Evolutionary conservation across 768 basidiomycete genomes (phyloP), one percentile per base, ranked within the genome.

Genomic region (Phaeotremella skinneri): DNA sequence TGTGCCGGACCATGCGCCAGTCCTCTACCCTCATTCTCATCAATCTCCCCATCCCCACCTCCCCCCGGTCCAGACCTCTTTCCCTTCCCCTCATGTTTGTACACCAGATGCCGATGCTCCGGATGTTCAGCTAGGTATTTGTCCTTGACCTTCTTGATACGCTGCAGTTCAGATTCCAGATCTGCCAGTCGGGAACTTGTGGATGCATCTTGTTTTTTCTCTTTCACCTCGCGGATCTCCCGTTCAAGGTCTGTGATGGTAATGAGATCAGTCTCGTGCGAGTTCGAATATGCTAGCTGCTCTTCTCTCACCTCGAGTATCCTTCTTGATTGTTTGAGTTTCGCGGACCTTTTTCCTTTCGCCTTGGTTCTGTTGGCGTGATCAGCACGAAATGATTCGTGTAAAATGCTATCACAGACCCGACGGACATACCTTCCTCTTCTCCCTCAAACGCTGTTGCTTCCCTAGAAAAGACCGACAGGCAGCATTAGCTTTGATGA

Each of bases 101-200:
- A 97, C 5, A 97, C 90, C 11, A 90, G 83, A 67, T 85, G 84
- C 55, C 88, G 85, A 43, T 91, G 89, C 73, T 97, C 94, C 2
- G 94, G 94, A 77, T 98, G 92, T 64, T 91, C 91, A 56, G 83
- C 83, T 53, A 97, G 85, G 77, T 91, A 97, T 69, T 91, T 91
- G 41, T 89, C 87, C 74, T 98, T 97, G 78, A 89, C 88, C 76
- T 84, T 84, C 76, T 85, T 86, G 56, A 94, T 86, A 57, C 85
- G 86, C 56, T 85, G 83, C 5, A 97, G 74, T 62, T 98, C 93
- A 16, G 79, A 78, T 70, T 89, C 88, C 58, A 93, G 83, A 34
- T 85, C 83, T 17, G 82, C 75, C 16, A 96, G 79, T 47, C 86
- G 85, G n/a, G 82, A 80, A 67, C 84, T 82, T 64, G 90, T 85